Conservation (phyloP, 169 alveolate species). For the Pseudocohnilembus persalinus region DNA sequence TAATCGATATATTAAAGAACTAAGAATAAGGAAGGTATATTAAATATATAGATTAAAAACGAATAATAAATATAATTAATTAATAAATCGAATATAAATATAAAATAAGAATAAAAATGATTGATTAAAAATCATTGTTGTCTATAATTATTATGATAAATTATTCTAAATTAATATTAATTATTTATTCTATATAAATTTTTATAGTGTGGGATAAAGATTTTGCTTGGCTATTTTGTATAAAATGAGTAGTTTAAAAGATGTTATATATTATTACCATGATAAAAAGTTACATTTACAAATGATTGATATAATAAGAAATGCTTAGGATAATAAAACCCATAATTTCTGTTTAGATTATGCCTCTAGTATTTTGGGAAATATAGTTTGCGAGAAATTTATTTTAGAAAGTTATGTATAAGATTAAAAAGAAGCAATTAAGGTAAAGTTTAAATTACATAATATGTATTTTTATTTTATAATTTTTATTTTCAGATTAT, state of each 20-base stretch:
- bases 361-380: conserved; percentile 1
- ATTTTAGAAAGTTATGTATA: neutral
- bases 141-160: neutral
- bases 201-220: conserved; percentile 15
- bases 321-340: conserved; percentile 3
- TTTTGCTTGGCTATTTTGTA: conserved; percentile 10
- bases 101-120: neutral
- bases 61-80: neutral
- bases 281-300: neutral
- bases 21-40: neutral
- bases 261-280: neutral
- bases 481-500: neutral
- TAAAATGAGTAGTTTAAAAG: neutral
- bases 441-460: too few relatives aligned
- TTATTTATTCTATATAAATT: neutral
- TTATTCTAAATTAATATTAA: neutral
- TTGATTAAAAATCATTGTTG: neutral
- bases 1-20: neutral
- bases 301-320: neutral
- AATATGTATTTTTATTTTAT: neutral
- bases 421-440: too few relatives aligned
- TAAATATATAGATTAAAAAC: too few relatives aligned
- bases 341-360: conserved; percentile 1
- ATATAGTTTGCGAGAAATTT: neutral
- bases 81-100: neutral